Base-by-base conservation (phyloP, 192 early-diverging fungal species). In the Coemansia sp. region DNA sequence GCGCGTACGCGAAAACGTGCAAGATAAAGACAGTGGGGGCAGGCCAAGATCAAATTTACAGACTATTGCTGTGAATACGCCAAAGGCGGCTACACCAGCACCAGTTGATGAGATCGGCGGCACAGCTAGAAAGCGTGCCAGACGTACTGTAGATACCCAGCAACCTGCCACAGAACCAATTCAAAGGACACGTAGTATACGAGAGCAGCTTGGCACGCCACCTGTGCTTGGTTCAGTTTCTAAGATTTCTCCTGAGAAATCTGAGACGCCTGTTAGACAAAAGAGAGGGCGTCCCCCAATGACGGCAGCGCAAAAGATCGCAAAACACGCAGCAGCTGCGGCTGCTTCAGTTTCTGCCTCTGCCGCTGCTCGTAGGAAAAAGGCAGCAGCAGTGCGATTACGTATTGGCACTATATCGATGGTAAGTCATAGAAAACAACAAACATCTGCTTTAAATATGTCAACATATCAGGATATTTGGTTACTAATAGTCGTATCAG, bases 391-490 rank as follows among this genome's bases (percentile, higher is more conserved):
- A 17, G 39, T 25, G 27, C 78, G 70, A 11, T 70, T 74, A 14
- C 79, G 79, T 1, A 73, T 81, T 39, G 79, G 79, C 36, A 73
- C 70, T 25, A 63, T 75, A 2, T 67, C 74, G 3, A 81, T 81
- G 79, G 57, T 68, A 55, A 57, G 65, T 51, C 2, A 36, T 36
- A 36, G 10, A 10, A 36, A 36, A n/a, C 32, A 39, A 58, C 19
- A 29, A 3, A 29, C 24, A 29, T 36, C 19, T 31, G 8, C 17
- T 29, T 7, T 0, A 23, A 27, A 53, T 25, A 60, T 42, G 23
- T 60, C 42, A 8, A 58, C 19, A 6, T 31, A n/a, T 22, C 42
- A 3, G 33, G 6, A 60, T 60, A 23, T 39, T 14, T 60, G 8
- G 20, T 6, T 29, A 57, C 55, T 46, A 46, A 46, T 17, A 46